Evolutionary conservation across 1,284 basidiomycete species (phyloP).

Genomic region (Moniliella sp.): DNA sequence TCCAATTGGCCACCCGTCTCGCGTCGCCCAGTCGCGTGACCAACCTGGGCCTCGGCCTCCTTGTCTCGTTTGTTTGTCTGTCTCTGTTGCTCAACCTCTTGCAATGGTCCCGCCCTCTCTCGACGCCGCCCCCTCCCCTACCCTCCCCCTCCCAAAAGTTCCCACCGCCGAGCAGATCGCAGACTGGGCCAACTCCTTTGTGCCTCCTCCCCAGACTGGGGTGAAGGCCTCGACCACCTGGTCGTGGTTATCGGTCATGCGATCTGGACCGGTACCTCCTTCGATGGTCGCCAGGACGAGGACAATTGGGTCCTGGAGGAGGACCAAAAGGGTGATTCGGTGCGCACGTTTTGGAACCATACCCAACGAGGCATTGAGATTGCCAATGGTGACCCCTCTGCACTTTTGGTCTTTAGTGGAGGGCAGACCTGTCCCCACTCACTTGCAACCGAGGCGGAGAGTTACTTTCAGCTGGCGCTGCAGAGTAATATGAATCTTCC

Average conservation of each 20-base stretch:
- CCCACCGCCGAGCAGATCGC: too few relatives aligned
- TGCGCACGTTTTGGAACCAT: slow-evolving; percentile 59
- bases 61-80: slow-evolving; percentile 13
- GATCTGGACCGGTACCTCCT: slow-evolving; percentile 46
- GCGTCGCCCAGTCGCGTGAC: slow-evolving; percentile 26
- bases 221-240: slow-evolving; percentile 43
- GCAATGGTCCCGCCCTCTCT: neutral
- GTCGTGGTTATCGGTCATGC: slow-evolving; percentile 78
- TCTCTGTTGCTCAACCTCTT: slow-evolving; percentile 22
- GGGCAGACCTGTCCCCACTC: slow-evolving; percentile 56
- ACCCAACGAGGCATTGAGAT: slow-evolving; percentile 49
- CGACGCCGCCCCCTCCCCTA: too few relatives aligned
- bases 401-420: slow-evolving; percentile 69
- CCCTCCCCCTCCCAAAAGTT: too few relatives aligned
- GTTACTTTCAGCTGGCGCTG: slow-evolving; percentile 49
- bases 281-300: slow-evolving; percentile 12
- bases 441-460: slow-evolving; percentile 58
- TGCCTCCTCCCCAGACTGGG: too few relatives aligned
- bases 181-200: too few relatives aligned
- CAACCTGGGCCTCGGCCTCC: slow-evolving; percentile 27
- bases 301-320: slow-evolving; percentile 57
- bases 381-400: slow-evolving; percentile 45
- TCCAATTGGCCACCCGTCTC: too few relatives aligned
- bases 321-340: slow-evolving; percentile 55
- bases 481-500: slow-evolving; percentile 15